Conservation (phyloP, 1,284 basidiomycete species). For the Inonotus hispidus region DNA sequence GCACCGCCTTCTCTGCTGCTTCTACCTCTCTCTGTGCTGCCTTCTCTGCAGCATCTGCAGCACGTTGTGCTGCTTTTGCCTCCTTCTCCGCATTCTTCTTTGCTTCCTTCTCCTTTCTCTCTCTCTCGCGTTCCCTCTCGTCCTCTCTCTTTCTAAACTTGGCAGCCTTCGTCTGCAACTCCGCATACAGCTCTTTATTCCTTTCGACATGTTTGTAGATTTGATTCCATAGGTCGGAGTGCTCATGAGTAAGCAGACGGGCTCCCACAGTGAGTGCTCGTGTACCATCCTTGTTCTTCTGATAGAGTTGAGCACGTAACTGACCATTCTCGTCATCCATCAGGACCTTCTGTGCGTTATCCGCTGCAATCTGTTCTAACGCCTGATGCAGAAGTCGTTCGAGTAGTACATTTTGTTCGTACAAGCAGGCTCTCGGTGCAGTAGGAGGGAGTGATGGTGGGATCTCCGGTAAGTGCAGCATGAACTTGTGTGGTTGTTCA, state of each 20-base stretch:
- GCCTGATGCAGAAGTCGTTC: neutral
- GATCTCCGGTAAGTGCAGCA: neutral
- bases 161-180: too few relatives aligned
- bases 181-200: neutral
- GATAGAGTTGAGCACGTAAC: neutral
- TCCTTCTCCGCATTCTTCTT: neutral
- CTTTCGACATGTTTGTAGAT: neutral
- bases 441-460: neutral
- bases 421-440: neutral
- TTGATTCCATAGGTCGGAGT: neutral
- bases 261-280: neutral
- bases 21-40: neutral
- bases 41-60: neutral
- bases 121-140: neutral
- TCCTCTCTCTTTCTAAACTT: neutral
- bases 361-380: neutral
- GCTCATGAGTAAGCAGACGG: neutral
- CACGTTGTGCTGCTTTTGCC: neutral
- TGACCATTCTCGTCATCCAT: neutral
- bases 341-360: neutral
- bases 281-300: neutral
- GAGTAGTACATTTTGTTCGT: neutral
- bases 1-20: neutral
- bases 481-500: neutral
- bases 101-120: neutral